Evolutionary conservation across 805 yeast genomes (phyloP).

Genomic region (Metschnikowia arizonensis): DNA sequence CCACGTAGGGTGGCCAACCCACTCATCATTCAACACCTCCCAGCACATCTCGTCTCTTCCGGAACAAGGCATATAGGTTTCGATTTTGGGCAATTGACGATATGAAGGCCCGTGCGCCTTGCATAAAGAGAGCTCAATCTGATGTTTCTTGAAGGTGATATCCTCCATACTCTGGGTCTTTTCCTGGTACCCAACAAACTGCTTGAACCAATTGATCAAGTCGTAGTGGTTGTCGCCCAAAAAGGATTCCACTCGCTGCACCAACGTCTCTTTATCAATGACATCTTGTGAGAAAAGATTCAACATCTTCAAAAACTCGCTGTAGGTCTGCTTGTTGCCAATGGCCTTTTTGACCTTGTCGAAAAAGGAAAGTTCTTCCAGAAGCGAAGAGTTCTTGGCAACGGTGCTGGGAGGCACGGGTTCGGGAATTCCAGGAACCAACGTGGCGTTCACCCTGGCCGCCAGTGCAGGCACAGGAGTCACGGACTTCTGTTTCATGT

Average conservation of each 20-base stretch:
- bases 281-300: slow-evolving; percentile 88
- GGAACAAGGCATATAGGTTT: slow-evolving; percentile 94
- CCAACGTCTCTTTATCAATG: slow-evolving; percentile 75
- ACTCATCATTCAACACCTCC: slow-evolving; percentile 97
- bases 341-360: slow-evolving; percentile 87
- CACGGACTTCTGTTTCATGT: slow-evolving; percentile 9
- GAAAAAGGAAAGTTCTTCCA: slow-evolving; percentile 85
- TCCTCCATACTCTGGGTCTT: slow-evolving; percentile 85
- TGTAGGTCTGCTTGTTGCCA: slow-evolving; percentile 84
- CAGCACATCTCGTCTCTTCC: slow-evolving; percentile 99
- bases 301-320: slow-evolving; percentile 85
- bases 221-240: slow-evolving; percentile 74
- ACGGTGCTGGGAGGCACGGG: slow-evolving; percentile 53
- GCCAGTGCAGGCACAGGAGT: slow-evolving; percentile 22
- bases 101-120: slow-evolving; percentile 95
- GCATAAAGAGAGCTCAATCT: slow-evolving; percentile 82
- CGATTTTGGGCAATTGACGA: slow-evolving; percentile 86
- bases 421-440: slow-evolving; percentile 83
- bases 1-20: slow-evolving; percentile 99
- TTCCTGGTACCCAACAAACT: slow-evolving; percentile 84
- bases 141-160: slow-evolving; percentile 83
- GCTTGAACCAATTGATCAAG: slow-evolving; percentile 84
- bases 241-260: slow-evolving; percentile 79
- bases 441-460: slow-evolving; percentile 50
- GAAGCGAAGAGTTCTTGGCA: slow-evolving; percentile 54